A percentile compares a stretch with the other conserved stretches of the same genome.
phyloP scores from a whole-genome alignment of 805 yeast genomes.

The Suhomyces kilbournensis region DNA sequence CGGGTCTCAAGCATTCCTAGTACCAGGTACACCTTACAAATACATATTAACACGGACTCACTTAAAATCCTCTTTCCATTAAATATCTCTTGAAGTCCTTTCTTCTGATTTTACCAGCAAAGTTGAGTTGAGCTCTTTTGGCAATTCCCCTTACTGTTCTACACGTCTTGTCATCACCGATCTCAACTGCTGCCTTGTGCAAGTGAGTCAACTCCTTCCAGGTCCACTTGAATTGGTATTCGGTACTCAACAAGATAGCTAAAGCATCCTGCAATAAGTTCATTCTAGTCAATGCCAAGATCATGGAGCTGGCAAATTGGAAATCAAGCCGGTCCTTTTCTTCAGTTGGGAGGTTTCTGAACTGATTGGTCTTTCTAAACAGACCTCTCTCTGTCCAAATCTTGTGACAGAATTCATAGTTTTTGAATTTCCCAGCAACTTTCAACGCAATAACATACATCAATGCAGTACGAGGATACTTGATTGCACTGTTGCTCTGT shows the following conservation, averaged over 20 bases:
- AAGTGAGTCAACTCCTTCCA: slow-evolving; percentile 34
- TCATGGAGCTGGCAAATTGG: slow-evolving; percentile 71
- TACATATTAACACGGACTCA: slow-evolving; percentile 7
- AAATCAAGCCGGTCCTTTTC: slow-evolving; percentile 52
- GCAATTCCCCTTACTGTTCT: slow-evolving; percentile 33
- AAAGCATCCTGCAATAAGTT: slow-evolving; percentile 66
- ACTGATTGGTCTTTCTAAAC: slow-evolving; percentile 55
- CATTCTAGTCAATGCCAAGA: slow-evolving; percentile 52
- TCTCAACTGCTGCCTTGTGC: slow-evolving; percentile 27
- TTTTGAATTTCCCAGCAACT: slow-evolving; percentile 59
- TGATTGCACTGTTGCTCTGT: not conserved
- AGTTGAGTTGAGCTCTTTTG: slow-evolving; percentile 32
- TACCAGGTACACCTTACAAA: too few relatives aligned
- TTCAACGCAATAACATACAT: slow-evolving; percentile 60
- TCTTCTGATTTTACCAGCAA: slow-evolving; percentile 38
- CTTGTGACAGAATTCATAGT: slow-evolving; percentile 56
- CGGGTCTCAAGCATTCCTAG: too few relatives aligned
- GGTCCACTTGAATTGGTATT: slow-evolving; percentile 69
- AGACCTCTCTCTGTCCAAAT: slow-evolving; percentile 80
- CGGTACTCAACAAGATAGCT: slow-evolving; percentile 63
- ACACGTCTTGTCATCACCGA: slow-evolving; percentile 30
- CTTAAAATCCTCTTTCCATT: slow-evolving; percentile 30
- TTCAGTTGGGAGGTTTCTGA: slow-evolving; percentile 37
- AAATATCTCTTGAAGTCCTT: slow-evolving; percentile 32
- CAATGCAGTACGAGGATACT: slow-evolving; percentile 33